A percentile compares a stretch with the other conserved stretches of the same genome.
Conservation (phyloP, 139 green algal genomes). For the Tetraselmis striata region DNA sequence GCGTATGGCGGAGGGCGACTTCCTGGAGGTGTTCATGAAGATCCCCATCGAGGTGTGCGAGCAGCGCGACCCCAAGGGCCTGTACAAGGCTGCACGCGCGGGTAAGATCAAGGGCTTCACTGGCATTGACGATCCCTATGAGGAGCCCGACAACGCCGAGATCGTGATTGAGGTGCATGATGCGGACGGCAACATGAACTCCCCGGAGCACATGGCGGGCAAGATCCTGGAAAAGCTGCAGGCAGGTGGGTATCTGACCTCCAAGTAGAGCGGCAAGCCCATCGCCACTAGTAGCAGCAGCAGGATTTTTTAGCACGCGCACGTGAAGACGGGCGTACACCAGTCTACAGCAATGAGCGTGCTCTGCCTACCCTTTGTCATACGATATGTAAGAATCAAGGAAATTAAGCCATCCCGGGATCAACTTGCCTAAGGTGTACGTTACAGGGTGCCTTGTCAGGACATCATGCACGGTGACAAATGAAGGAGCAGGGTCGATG, state of each 20-base stretch:
- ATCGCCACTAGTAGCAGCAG: background rate
- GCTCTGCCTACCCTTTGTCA: too few species aligned
- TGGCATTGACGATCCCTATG: slow-evolving; percentile 89
- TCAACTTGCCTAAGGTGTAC: too few species aligned
- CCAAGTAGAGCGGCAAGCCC: background rate
- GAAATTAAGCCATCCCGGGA: too few species aligned
- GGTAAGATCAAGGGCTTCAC: slow-evolving; percentile 89
- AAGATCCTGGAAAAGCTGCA: slow-evolving; percentile 57
- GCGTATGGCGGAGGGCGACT: slow-evolving; percentile 52
- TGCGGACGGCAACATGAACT: slow-evolving; percentile 39
- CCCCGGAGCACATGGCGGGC: slow-evolving; percentile 53
- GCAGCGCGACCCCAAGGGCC: slow-evolving; percentile 85
- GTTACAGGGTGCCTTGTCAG: too few species aligned
- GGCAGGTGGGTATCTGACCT: slow-evolving; percentile 31
- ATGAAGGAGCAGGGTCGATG: too few species aligned
- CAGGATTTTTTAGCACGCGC: too few species aligned
- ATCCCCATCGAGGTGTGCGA: slow-evolving; percentile 86
- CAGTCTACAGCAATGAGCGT: too few species aligned
- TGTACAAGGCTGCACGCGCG: slow-evolving; percentile 90
- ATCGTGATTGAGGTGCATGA: slow-evolving; percentile 65
- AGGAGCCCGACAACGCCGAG: slow-evolving; percentile 77
- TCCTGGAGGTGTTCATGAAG: slow-evolving; percentile 90
- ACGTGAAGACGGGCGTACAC: too few species aligned
- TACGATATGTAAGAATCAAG: too few species aligned
- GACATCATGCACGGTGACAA: too few species aligned